Percentiles rank a stretch among this genome's conserved stretches.
phyloP scores from a whole-genome alignment of 257 asterid species.

The Fraxinus anomala region DNA sequence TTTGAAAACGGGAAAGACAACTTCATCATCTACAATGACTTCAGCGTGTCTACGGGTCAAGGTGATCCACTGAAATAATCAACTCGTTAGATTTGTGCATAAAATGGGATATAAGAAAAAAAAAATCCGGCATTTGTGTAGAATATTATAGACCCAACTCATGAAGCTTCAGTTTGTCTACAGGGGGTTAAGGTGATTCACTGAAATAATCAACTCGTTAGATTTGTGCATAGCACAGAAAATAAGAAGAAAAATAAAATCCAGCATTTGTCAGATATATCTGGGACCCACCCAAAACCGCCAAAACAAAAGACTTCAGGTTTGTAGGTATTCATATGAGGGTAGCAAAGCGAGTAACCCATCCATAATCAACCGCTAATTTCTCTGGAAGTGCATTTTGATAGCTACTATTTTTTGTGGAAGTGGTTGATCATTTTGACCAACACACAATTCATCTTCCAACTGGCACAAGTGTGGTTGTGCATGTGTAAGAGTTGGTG shows the following conservation, averaged over 20 bases:
- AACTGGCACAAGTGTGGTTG: background rate
- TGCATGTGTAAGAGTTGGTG: background rate
- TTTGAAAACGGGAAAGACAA: slow-evolving; percentile 61
- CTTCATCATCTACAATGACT: slow-evolving; percentile 72
- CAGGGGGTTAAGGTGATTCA: slow-evolving; percentile 76
- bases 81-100: slow-evolving; percentile 21
- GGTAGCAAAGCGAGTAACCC: background rate
- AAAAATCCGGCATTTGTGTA: no score
- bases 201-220: slow-evolving; percentile 44
- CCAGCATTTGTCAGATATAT: slow-evolving; percentile 2
- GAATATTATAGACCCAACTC: no score
- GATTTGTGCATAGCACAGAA: slow-evolving; percentile 7
- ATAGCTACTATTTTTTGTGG: no score
- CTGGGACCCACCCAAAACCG: background rate
- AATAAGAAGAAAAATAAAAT: slow-evolving; percentile 4
- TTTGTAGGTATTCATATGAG: slow-evolving; percentile 4
- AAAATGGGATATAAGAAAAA: slow-evolving; percentile 1
- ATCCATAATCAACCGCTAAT: background rate
- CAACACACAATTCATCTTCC: background rate
- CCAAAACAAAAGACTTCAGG: background rate
- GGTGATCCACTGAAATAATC: slow-evolving; percentile 80
- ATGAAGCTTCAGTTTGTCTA: slow-evolving; percentile 60
- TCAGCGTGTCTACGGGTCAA: slow-evolving; percentile 79
- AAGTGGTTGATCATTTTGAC: background rate
- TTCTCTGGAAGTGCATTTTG: background rate